Evolutionary conservation across 768 basidiomycete species (phyloP).

Genomic region (Psilocybe tampanensis): DNA sequence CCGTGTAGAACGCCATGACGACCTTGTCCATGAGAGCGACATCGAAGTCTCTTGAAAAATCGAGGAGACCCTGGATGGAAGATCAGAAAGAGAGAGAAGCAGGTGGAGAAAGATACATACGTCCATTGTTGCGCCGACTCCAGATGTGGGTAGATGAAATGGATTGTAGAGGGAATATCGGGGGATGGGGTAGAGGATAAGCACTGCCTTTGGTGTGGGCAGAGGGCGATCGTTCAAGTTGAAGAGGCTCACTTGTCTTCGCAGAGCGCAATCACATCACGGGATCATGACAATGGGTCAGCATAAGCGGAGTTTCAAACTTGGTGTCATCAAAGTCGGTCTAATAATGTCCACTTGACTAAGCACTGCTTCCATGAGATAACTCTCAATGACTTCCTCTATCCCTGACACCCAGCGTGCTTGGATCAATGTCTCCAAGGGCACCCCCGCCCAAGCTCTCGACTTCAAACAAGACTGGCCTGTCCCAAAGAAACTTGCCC

Average conservation of each 20-base stretch:
- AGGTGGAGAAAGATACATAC: slow-evolving; percentile 27
- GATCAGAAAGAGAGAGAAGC: slow-evolving; percentile 21
- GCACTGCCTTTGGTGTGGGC: slow-evolving; percentile 36
- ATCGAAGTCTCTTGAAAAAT: slow-evolving; percentile 94
- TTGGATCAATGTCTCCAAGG: slow-evolving; percentile 38
- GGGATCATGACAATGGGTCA: slow-evolving; percentile 29
- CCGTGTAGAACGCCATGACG: slow-evolving; percentile 89
- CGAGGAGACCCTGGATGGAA: slow-evolving; percentile 72
- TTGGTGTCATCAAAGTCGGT: too few relatives aligned
- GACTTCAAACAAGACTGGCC: slow-evolving; percentile 36
- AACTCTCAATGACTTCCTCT: slow-evolving; percentile 3
- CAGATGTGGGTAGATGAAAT: slow-evolving; percentile 17
- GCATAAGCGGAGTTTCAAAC: slow-evolving; percentile 10
- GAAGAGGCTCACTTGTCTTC: not conserved
- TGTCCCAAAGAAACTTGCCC: slow-evolving; percentile 33
- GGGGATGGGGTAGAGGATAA: slow-evolving; percentile 23
- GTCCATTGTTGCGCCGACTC: slow-evolving; percentile 46
- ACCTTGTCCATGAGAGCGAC: slow-evolving; percentile 91
- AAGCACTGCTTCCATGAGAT: not conserved
- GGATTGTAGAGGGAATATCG: slow-evolving; percentile 19
- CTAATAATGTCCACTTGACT: too few relatives aligned
- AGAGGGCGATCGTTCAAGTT: slow-evolving; percentile 41
- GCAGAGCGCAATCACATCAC: slow-evolving; percentile 27
- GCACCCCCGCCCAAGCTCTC: slow-evolving; percentile 35
- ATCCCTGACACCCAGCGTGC: slow-evolving; percentile 39